Evolutionary conservation across 257 asterid genomes (phyloP).

Genomic region (Solanum medicagineum): DNA sequence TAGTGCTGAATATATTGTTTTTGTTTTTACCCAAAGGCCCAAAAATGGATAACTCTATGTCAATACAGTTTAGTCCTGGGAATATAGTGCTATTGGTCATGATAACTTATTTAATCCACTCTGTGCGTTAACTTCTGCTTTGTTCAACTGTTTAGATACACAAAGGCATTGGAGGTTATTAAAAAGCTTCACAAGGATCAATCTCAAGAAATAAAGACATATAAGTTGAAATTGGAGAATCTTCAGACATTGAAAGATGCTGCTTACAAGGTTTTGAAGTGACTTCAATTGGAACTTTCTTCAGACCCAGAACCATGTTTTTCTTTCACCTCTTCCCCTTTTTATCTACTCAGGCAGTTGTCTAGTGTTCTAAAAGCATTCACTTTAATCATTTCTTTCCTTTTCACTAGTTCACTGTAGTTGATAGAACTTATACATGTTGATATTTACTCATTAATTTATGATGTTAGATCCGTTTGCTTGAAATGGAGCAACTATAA

Average conservation of each 20-base stretch:
- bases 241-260: conserved; percentile 86
- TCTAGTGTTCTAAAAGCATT: not conserved
- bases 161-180: conserved; percentile 95
- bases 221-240: conserved; percentile 83
- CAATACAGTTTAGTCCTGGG: not conserved
- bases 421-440: not conserved
- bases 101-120: not conserved
- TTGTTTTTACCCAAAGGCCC: not conserved
- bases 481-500: not conserved
- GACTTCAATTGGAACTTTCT: not conserved
- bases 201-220: conserved; percentile 84
- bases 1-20: not conserved
- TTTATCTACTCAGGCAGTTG: not conserved
- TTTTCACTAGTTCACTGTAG: not conserved
- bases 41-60: not conserved
- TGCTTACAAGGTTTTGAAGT: conserved; percentile 68
- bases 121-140: not conserved
- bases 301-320: not conserved
- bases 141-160: conserved; percentile 46
- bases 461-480: not conserved
- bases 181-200: conserved; percentile 98
- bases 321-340: not conserved
- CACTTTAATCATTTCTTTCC: not conserved
- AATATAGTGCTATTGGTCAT: not conserved
- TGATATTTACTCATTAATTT: not conserved